Conservation (phyloP, 257 asterid genomes). For the Catharanthus roseus region DNA sequence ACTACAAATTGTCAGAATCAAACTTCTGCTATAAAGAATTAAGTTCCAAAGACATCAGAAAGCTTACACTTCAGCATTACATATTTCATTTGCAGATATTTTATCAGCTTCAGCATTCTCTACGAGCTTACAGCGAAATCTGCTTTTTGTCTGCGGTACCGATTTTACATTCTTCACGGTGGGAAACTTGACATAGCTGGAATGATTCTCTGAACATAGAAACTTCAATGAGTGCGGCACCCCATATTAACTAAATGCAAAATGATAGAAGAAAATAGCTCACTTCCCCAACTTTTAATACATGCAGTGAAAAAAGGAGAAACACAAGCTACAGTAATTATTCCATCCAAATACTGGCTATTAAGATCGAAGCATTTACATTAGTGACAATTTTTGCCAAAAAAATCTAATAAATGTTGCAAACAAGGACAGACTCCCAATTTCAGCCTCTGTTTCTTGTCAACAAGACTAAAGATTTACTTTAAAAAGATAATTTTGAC, state of each 20-base stretch:
- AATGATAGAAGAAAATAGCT: neutral
- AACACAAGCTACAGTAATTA: neutral
- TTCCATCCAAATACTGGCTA: neutral
- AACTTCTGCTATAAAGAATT: neutral
- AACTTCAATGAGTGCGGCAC: neutral
- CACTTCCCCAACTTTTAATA: neutral
- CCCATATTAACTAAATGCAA: neutral
- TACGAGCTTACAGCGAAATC: neutral
- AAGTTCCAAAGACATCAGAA: neutral
- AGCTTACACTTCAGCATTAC: conserved; percentile 11
- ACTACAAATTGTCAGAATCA: neutral
- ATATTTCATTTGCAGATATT: conserved; percentile 2
- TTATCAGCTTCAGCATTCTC: conserved; percentile 9
- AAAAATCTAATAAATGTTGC: neutral
- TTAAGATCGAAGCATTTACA: neutral
- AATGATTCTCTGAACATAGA: conserved; percentile 25
- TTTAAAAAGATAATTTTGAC: neutral
- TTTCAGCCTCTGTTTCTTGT: neutral
- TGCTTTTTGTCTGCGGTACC: neutral
- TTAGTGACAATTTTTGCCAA: neutral
- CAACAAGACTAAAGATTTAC: neutral
- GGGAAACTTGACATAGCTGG: conserved; percentile 23
- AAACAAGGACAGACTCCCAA: neutral
- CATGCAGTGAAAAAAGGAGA: neutral
- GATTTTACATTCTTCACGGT: neutral